These are phyloP conservation scores for Globisporangium rhizosaccharum DNA, from an alignment of 352 stramenopile species.

Conservation along the genomic window DNA sequence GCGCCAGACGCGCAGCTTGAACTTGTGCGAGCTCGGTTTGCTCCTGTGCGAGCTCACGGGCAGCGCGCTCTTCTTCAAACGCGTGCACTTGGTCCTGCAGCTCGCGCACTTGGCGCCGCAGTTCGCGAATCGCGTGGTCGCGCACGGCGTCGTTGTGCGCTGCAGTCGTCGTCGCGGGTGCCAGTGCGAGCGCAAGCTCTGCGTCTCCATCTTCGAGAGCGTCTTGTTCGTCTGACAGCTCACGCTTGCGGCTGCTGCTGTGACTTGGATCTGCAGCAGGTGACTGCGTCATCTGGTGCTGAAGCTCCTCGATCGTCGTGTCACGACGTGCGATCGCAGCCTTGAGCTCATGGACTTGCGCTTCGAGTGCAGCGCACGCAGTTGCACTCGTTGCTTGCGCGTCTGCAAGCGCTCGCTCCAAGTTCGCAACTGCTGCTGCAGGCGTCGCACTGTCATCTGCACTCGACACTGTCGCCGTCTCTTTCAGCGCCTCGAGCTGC, in stretches of 20 bases:
- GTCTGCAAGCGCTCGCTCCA: no score
- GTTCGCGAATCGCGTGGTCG: constrained; percentile 4
- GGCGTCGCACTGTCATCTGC: not conserved
- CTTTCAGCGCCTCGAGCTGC: constrained; percentile 11
- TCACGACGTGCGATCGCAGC: not conserved
- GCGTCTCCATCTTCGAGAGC: no score
- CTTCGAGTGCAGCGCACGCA: not conserved
- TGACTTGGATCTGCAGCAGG: not conserved
- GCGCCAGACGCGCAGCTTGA: constrained; percentile 21
- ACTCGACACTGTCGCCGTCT: not conserved
- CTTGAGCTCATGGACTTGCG: not conserved
- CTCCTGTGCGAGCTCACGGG: constrained; percentile 22
- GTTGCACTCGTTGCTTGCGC: no score
- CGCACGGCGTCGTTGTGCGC: no score
- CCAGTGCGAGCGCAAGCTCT: no score
- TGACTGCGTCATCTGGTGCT: not conserved
- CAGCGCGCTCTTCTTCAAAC: constrained; percentile 11
- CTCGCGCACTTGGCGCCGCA: constrained; percentile 15
- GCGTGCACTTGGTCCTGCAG: constrained; percentile 16
- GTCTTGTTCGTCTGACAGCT: constrained; percentile 8
- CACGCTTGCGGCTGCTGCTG: not conserved
- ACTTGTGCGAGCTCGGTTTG: constrained; percentile 27
- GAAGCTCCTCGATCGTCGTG: constrained; percentile 1
- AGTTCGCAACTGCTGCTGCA: constrained; percentile 3
- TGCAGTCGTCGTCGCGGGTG: no score